These are phyloP conservation scores for Nicotiana benthamiana DNA, from an alignment of 257 asterid genomes.

Conservation along the genomic window DNA sequence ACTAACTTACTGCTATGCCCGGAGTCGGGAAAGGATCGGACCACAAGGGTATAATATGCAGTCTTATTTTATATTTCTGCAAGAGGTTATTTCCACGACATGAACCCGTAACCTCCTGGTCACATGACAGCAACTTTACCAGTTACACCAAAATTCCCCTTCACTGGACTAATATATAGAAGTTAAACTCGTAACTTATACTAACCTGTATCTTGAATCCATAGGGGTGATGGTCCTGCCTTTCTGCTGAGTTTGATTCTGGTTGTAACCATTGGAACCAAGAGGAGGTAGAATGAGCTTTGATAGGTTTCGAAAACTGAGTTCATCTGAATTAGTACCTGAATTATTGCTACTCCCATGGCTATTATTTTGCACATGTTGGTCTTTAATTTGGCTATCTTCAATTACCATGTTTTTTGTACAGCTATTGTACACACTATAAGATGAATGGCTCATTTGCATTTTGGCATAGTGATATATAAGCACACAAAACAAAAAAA, in stretches of 20 bases:
- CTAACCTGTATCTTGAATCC: constrained; percentile 68
- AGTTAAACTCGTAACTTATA: not conserved
- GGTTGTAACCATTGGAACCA: constrained; percentile 39
- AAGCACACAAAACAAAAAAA: not conserved
- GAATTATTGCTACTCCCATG: not conserved
- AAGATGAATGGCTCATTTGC: not conserved
- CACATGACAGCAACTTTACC: no score
- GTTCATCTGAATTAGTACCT: constrained; percentile 25
- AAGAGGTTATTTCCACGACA: no score
- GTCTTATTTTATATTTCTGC: no score
- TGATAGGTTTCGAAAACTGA: constrained; percentile 52
- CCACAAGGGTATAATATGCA: no score
- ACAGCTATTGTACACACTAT: not conserved
- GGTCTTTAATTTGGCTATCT: not conserved
- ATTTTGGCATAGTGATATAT: not conserved
- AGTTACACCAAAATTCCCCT: no score
- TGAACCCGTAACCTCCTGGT: no score
- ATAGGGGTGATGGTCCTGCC: constrained; percentile 53
- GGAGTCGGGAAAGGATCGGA: no score
- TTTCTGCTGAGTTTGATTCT: constrained; percentile 3
- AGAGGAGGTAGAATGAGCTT: constrained; percentile 79
- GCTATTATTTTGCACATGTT: not conserved
- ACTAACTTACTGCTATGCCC: no score
- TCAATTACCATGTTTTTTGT: not conserved
- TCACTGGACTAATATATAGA: no score